A percentile compares a stretch with the other conserved stretches of the same genome.
Evolutionary conservation across 1,284 basidiomycete genomes (phyloP).

Genomic region (Dichomitus squalens): DNA sequence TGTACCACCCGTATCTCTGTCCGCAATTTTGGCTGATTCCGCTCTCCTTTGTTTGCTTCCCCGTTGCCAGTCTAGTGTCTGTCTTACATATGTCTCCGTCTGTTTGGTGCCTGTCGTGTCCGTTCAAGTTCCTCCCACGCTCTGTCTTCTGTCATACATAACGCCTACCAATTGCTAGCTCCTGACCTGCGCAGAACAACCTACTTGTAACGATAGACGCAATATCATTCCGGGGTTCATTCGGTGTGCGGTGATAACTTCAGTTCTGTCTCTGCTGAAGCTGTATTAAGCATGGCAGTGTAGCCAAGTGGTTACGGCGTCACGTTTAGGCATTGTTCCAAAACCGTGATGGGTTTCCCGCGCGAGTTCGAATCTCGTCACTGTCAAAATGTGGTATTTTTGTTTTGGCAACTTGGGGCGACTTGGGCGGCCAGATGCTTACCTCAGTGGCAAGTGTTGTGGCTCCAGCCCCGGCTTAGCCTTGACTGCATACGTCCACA

Average conservation of each 20-base stretch:
- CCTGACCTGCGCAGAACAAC: slow-evolving; percentile 14
- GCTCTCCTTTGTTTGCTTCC: background rate
- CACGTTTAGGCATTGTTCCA: slow-evolving; percentile 50
- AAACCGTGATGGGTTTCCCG: slow-evolving; percentile 61
- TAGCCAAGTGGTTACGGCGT: slow-evolving; percentile 67
- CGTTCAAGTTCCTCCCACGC: background rate
- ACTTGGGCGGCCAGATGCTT: background rate
- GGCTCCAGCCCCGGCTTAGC: background rate
- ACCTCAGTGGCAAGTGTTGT: background rate
- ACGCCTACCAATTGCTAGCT: slow-evolving; percentile 17
- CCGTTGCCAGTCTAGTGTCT: background rate
- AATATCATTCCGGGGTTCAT: background rate
- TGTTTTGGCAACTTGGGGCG: background rate
- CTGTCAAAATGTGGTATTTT: slow-evolving; percentile 41
- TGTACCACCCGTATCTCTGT: slow-evolving; percentile 9
- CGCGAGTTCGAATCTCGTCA: slow-evolving; percentile 68
- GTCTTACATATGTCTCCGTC: background rate
- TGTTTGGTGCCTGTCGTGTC: background rate
- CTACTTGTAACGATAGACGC: slow-evolving; percentile 21
- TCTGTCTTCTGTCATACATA: slow-evolving; percentile 13
- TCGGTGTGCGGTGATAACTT: too few relatives aligned
- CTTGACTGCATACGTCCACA: background rate
- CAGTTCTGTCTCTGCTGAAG: too few relatives aligned
- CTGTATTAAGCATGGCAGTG: slow-evolving; percentile 43
- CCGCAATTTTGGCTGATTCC: background rate